phyloP scores from a whole-genome alignment of 2,329 filamentous ascomycete genomes.

The Gaeumannomyces tritici region DNA sequence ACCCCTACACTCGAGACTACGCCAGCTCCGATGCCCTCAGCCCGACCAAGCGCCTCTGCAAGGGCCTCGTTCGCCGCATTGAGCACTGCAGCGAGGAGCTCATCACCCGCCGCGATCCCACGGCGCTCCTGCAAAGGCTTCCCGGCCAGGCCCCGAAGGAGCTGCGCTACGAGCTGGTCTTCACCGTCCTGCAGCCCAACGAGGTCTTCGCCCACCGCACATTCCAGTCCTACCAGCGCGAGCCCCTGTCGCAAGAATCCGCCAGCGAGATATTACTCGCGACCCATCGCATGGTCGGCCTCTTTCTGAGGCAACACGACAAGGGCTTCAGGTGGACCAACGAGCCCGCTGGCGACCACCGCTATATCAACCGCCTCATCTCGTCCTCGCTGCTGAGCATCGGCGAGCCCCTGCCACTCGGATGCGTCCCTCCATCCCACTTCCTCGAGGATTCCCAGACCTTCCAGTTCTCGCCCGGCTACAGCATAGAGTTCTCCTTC shows the following conservation, averaged over 20 bases:
- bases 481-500: slow-evolving; percentile 34
- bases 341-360: slow-evolving; percentile 21
- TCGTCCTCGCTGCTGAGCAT: slow-evolving; percentile 28
- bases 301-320: slow-evolving; percentile 41
- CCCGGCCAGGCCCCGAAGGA: slow-evolving; percentile 24
- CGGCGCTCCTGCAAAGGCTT: slow-evolving; percentile 28
- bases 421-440: slow-evolving; percentile 33
- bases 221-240: slow-evolving; percentile 40
- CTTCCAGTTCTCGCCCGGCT: slow-evolving; percentile 40
- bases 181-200: slow-evolving; percentile 31
- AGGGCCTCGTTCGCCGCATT: slow-evolving; percentile 38
- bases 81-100: slow-evolving; percentile 42
- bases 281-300: slow-evolving; percentile 39
- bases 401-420: slow-evolving; percentile 32
- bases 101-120: slow-evolving; percentile 41
- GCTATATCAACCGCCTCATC: slow-evolving; percentile 18
- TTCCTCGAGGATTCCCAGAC: slow-evolving; percentile 33
- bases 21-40: slow-evolving; percentile 32
- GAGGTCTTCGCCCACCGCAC: slow-evolving; percentile 32
- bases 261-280: slow-evolving; percentile 37
- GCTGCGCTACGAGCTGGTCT: slow-evolving; percentile 37
- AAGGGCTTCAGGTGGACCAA: slow-evolving; percentile 37
- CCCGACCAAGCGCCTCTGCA: slow-evolving; percentile 35
- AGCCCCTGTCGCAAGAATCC: slow-evolving; percentile 29
- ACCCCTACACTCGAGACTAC: slow-evolving; percentile 32